A percentile compares a stretch with the other conserved stretches of the same genome.
Evolutionary conservation across 441 rosid genomes (phyloP).

Genomic region (Adansonia madagascariensis): DNA sequence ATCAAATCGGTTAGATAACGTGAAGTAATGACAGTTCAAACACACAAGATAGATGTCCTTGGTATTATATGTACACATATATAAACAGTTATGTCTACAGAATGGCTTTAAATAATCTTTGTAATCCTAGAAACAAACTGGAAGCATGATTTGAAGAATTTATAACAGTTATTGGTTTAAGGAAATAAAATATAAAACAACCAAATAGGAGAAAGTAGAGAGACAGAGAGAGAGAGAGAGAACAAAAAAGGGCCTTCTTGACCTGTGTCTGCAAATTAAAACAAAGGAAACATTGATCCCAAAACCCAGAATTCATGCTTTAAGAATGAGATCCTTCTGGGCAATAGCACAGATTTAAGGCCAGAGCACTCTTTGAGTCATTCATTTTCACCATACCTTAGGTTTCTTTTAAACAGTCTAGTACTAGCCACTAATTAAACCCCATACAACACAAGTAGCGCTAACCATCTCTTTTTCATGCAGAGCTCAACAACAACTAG

Average conservation of each 20-base stretch:
- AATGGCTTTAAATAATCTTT: background rate
- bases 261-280: background rate
- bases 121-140: background rate
- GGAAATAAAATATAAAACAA: background rate
- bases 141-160: background rate
- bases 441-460: background rate
- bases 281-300: background rate
- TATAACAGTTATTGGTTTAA: background rate
- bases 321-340: background rate
- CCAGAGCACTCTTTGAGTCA: background rate
- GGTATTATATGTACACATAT: background rate
- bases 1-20: background rate
- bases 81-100: background rate
- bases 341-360: background rate
- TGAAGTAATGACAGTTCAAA: background rate
- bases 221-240: background rate
- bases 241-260: background rate
- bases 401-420: background rate
- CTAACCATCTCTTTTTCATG: background rate
- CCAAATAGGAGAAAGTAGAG: background rate
- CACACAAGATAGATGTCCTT: background rate
- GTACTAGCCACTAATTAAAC: background rate
- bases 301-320: background rate
- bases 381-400: background rate
- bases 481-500: background rate